Conservation (phyloP, 768 basidiomycete species). For the Boletus coccyginus region DNA sequence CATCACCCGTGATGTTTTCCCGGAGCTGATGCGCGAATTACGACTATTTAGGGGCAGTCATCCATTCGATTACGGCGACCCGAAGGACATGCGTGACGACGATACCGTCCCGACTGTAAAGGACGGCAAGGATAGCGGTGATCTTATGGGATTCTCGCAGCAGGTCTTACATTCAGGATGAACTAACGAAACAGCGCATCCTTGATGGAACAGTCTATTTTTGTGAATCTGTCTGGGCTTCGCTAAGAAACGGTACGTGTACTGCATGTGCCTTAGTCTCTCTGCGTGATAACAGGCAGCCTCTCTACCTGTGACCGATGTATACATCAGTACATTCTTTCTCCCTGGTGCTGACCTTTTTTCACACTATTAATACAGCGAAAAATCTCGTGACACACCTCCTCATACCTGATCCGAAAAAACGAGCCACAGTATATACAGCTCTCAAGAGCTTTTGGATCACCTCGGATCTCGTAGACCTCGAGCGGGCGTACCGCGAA, state of each 20-base stretch:
- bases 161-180: conserved; percentile 48
- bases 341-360: conserved; percentile 6
- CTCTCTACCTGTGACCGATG: neutral
- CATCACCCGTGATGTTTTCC: neutral
- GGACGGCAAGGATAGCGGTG: conserved; percentile 32
- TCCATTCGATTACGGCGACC: conserved; percentile 66
- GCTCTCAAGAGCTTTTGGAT: conserved; percentile 73
- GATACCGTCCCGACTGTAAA: conserved; percentile 3
- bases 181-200: conserved; percentile 66
- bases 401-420: conserved; percentile 52
- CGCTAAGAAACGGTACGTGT: conserved; percentile 55
- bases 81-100: conserved; percentile 13
- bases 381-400: conserved; percentile 56
- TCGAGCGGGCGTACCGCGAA: conserved; percentile 58
- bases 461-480: conserved; percentile 51
- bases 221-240: conserved; percentile 50
- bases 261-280: neutral
- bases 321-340: neutral
- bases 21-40: conserved; percentile 7
- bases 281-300: conserved; percentile 1
- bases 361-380: conserved; percentile 33
- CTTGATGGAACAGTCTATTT: conserved; percentile 61
- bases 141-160: conserved; percentile 29
- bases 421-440: conserved; percentile 60
- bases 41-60: conserved; percentile 56